phyloP scores from a whole-genome alignment of 23 red algal species.

The Chondrus crispus region DNA sequence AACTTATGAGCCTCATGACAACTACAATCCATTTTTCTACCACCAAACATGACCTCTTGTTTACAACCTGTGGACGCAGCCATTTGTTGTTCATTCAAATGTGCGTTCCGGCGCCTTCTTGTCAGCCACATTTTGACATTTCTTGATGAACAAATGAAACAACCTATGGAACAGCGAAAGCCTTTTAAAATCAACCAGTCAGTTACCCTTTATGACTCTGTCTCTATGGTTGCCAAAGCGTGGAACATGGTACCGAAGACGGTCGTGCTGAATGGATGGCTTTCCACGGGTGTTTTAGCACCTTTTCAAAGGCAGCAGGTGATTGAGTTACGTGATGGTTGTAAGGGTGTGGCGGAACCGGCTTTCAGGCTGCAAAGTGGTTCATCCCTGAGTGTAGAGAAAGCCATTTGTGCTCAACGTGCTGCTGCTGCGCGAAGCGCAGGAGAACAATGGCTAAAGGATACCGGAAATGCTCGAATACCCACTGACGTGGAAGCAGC shows the following conservation, averaged over 20 bases:
- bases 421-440: background rate
- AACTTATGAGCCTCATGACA: background rate
- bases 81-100: background rate
- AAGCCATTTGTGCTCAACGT: background rate
- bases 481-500: background rate
- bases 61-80: background rate
- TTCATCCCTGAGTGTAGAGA: background rate
- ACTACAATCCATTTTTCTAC: background rate
- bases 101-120: background rate
- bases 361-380: background rate
- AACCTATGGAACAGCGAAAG: background rate
- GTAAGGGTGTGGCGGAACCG: background rate
- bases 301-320: background rate
- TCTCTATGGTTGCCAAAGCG: background rate
- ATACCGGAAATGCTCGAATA: background rate
- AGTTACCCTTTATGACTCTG: background rate
- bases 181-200: background rate
- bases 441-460: background rate
- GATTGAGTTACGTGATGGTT: background rate
- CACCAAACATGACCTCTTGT: background rate
- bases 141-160: background rate
- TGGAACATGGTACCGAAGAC: background rate
- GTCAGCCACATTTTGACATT: background rate
- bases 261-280: background rate
- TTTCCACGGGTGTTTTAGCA: background rate